These are phyloP conservation scores for Apiospora phragmitis DNA, from an alignment of 2,329 filamentous ascomycete genomes.

Conservation along the genomic window DNA sequence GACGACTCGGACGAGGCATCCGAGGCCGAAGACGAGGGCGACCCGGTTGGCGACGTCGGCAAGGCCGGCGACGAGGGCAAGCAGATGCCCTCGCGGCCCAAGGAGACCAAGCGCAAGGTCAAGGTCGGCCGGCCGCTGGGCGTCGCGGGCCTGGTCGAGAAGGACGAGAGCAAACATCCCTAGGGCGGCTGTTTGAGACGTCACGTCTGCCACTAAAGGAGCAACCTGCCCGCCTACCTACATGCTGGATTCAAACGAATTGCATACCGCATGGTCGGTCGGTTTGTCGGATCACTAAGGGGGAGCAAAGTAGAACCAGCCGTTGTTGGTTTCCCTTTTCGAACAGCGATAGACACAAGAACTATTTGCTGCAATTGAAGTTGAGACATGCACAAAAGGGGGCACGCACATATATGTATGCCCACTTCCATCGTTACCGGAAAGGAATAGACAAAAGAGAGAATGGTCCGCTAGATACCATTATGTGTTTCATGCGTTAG, in stretches of 20 bases:
- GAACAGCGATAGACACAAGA: too few species aligned
- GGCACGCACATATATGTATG: background rate
- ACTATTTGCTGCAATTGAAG: background rate
- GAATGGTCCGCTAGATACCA: slow-evolving; percentile 7
- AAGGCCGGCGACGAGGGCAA: slow-evolving; percentile 41
- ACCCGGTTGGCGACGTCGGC: slow-evolving; percentile 68
- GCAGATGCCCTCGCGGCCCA: slow-evolving; percentile 29
- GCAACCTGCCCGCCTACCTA: background rate
- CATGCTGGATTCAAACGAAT: background rate
- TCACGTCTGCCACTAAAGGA: background rate
- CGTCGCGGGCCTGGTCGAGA: slow-evolving; percentile 76
- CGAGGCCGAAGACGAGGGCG: slow-evolving; percentile 58
- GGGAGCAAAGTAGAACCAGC: background rate
- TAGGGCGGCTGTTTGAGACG: slow-evolving; percentile 17
- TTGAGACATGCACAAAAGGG: background rate
- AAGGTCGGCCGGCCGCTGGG: slow-evolving; percentile 80
- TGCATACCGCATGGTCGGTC: background rate
- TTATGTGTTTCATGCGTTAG: background rate
- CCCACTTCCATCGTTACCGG: background rate
- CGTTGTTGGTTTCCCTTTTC: background rate
- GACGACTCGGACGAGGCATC: slow-evolving; percentile 38
- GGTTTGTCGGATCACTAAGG: background rate
- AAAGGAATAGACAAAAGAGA: background rate
- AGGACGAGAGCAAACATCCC: slow-evolving; percentile 58
- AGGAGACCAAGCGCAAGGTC: slow-evolving; percentile 74